Conservation (phyloP, 805 yeast genomes). For the Ogataea chonburiensis region DNA sequence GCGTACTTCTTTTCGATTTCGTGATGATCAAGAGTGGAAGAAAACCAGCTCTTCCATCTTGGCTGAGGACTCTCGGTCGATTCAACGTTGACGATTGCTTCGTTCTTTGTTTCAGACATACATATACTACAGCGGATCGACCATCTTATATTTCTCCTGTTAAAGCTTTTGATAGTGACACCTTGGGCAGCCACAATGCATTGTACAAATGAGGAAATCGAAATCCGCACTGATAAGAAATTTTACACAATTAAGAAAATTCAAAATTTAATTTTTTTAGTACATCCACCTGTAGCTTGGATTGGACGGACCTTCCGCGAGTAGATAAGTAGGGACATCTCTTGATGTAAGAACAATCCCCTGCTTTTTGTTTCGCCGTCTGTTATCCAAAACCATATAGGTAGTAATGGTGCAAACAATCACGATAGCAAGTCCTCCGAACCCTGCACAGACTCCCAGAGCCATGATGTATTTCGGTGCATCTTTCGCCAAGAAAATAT, state of each 20-base stretch:
- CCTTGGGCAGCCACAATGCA: background rate
- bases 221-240: background rate
- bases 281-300: constrained; percentile 48
- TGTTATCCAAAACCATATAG: constrained; percentile 44
- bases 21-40: constrained; percentile 1
- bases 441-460: constrained; percentile 45
- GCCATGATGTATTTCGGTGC: constrained; percentile 54
- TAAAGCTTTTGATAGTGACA: too few species aligned
- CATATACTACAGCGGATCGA: background rate
- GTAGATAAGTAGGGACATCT: constrained; percentile 42
- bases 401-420: constrained; percentile 17
- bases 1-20: constrained; percentile 19
- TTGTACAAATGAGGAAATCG: constrained; percentile 1
- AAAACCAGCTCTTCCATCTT: constrained; percentile 6
- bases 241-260: background rate
- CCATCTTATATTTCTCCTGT: background rate
- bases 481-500: constrained; percentile 48
- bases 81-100: background rate
- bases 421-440: constrained; percentile 44
- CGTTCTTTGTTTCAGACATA: background rate
- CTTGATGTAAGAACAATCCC: constrained; percentile 38
- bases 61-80: background rate
- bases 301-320: constrained; percentile 44
- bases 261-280: background rate
- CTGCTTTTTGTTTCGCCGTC: constrained; percentile 39